phyloP scores from a whole-genome alignment of 306 rosid species.

The Castanospermum australe region DNA sequence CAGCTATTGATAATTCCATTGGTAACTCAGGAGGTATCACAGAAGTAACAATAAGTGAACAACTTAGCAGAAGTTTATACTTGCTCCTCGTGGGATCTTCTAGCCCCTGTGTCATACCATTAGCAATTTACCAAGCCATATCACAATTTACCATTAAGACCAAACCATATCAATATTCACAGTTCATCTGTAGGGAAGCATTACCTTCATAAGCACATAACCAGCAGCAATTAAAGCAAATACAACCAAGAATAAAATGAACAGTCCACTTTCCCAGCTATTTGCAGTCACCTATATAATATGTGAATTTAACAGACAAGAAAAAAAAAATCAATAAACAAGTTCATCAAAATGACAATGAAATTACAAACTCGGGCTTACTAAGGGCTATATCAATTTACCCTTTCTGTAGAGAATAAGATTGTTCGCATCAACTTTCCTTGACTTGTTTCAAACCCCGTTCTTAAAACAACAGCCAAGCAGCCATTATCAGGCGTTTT shows the following conservation, averaged over 20 bases:
- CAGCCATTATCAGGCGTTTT: slow-evolving; percentile 99
- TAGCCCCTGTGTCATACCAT: slow-evolving; percentile 65
- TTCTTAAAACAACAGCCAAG: slow-evolving; percentile 90
- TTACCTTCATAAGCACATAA: slow-evolving; percentile 91
- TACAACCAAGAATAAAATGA: slow-evolving; percentile 87
- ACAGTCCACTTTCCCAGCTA: slow-evolving; percentile 99
- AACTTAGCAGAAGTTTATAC: slow-evolving; percentile 94
- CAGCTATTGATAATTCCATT: slow-evolving; percentile 99
- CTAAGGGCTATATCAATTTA: slow-evolving; percentile 40
- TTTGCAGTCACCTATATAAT: slow-evolving; percentile 91
- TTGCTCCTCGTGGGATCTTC: slow-evolving; percentile 99
- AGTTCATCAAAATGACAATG: neutral
- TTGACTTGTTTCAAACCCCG: slow-evolving; percentile 99
- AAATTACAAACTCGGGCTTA: neutral
- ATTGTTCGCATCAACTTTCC: slow-evolving; percentile 99
- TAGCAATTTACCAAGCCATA: slow-evolving; percentile 11
- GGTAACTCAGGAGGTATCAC: slow-evolving; percentile 99
- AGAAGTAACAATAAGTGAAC: slow-evolving; percentile 97
- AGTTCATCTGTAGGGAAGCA: slow-evolving; percentile 10
- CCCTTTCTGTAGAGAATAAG: slow-evolving; percentile 97
- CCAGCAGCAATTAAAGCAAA: slow-evolving; percentile 98
- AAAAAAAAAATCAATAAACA: neutral
- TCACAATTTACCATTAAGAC: slow-evolving; percentile 14
- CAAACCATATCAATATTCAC: slow-evolving; percentile 9
- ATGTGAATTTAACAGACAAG: slow-evolving; percentile 15